Base-by-base conservation (phyloP, 768 basidiomycete species). In the Mycena chlorophos region DNA sequence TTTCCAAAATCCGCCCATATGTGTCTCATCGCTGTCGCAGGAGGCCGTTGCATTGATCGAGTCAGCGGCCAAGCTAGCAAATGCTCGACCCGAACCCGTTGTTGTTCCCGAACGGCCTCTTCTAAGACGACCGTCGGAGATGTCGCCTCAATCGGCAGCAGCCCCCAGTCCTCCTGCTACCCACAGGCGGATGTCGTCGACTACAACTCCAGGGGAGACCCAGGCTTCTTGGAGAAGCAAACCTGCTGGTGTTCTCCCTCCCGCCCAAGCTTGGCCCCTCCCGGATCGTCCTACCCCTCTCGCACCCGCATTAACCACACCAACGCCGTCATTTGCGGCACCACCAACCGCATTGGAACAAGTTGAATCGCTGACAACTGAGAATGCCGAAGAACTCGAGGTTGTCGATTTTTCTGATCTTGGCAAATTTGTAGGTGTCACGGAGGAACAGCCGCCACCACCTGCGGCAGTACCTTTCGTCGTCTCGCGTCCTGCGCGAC, bases 361-460 rank as follows among this genome's bases (percentile, higher is more conserved):
- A 43, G 72, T 77, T 27, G 76, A 75, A 54, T 68, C 76, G 19
- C 70, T 87, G n/a, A 71, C 72, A 17, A 69, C 76, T 38, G 69
- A 71, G 51, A 68, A 77, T 3, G 82, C 79, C 20, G 88, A 87
- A 62, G 80, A 84, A 52, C 77, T 91, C 3, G 89, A 91, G 63
- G 80, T 88, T n/a, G 81, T 93, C 5, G 89, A 92, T 64, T 93
- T 91, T 61, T 80, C 81, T 2, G 89, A 93, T 45, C 76, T 91
- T 67, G 87, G 77, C 39, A 86, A 83, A 71, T 82, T 92, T 56
- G 76, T 88, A 12, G 84, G 81, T 26, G 72, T 72, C 45, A 46
- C 75, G 19, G 68, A 68, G 30, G 50, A 53, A 54, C 63, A 58
- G 25, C 52, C 52, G 37, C 63, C 68, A 38, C 46, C 60, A 43